Evolutionary conservation across 805 yeast species (phyloP), one percentile per base, ranked within the genome.

Genomic region (Hanseniaspora lindneri): DNA sequence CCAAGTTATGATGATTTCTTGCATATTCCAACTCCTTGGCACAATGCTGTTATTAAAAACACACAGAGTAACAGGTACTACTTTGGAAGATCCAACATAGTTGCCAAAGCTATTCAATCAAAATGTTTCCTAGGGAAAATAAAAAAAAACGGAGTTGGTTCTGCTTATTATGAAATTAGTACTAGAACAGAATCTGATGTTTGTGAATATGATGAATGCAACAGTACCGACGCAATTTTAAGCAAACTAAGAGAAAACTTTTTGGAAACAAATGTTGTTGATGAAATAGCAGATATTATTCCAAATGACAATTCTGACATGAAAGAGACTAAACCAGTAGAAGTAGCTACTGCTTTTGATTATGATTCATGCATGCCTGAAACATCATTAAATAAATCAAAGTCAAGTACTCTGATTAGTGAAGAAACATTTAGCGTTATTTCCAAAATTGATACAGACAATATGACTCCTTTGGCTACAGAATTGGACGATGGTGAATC

Each of bases 11-110:
- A 72, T 39, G 80, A 74, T 54, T 62, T 73, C 53, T 66, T 77
- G 50, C 82, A 77, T 58, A 75, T 77, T 51, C 81, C 82, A 43
- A 76, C 81, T 0, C 81, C 82, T 41, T 77, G 81, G 81, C 82
- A 76, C 59, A 77, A 77, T 54, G 64, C 75, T 46, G 69, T 76
- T 13, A 71, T 73, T 23, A 63, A 65, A 44, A 58, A 71, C 47
- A 67, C 65, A 41, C 70, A 67, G 28, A 59, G 60, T 30, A 58
- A 62, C 7, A 52, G 51, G 19, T 60, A 50, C 49, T 66, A 56
- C 50, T 59, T 69, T 53, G 64, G 70, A 4, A 67, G 66, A 51
- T 60, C 71, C 3, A 61, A 59, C 40, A 58, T 63, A 14, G 63
- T 68, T 20, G 55, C 54, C 29, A 65, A 67, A 46, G 71, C 72